Conservation (phyloP, 2,329 filamentous ascomycete species). For the Fusarium irregulare region DNA sequence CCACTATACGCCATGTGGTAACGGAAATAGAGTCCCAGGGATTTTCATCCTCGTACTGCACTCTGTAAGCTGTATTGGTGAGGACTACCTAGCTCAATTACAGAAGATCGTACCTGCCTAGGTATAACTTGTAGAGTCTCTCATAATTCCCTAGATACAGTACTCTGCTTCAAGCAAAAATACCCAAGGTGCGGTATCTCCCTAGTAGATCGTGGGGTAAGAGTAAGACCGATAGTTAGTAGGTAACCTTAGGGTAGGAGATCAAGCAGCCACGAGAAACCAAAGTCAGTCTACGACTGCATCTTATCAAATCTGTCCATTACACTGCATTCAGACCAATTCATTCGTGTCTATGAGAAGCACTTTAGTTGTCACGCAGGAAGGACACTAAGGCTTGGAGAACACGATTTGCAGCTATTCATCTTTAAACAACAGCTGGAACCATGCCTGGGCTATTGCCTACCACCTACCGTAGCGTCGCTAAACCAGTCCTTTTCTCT, state of each 20-base stretch:
- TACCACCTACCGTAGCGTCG: conserved; percentile 22
- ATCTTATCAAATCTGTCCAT: background rate
- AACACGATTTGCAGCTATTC: background rate
- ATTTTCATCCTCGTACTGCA: conserved; percentile 3
- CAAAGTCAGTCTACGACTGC: background rate
- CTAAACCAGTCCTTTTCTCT: conserved; percentile 18
- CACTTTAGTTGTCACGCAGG: background rate
- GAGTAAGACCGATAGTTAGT: conserved; percentile 20
- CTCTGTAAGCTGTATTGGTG: background rate
- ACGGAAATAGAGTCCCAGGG: conserved; percentile 38
- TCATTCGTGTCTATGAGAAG: no score
- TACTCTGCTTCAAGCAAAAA: conserved; percentile 2
- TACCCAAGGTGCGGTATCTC: background rate
- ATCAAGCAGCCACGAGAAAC: conserved; percentile 29
- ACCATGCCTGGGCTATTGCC: conserved; percentile 2
- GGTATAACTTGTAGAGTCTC: background rate
- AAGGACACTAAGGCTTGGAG: background rate
- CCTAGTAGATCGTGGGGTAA: conserved; percentile 43
- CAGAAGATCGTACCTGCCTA: background rate
- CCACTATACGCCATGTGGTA: conserved; percentile 36
- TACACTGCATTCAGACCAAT: background rate
- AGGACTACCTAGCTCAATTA: background rate
- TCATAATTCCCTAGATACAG: background rate
- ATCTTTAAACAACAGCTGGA: background rate
- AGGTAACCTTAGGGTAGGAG: conserved; percentile 13